phyloP scores from a whole-genome alignment of 2,329 filamentous ascomycete species.

The Dothistroma septosporum region DNA sequence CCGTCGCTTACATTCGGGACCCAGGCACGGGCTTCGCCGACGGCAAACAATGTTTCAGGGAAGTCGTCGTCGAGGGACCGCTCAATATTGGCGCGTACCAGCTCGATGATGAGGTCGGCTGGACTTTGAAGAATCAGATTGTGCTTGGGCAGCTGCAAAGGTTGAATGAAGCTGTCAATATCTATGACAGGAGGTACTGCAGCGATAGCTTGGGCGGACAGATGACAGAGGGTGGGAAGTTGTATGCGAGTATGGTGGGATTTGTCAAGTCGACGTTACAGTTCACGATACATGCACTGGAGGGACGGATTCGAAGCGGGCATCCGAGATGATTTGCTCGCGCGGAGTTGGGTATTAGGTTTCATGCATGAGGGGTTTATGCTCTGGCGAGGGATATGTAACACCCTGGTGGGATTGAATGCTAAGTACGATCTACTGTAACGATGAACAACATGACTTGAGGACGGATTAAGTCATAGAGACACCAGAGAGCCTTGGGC shows the following conservation, averaged over 20 bases:
- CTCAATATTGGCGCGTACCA: conserved; percentile 13
- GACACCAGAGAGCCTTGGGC: background rate
- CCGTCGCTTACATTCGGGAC: conserved; percentile 15
- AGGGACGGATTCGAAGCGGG: conserved; percentile 1
- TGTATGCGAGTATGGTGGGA: conserved; percentile 11
- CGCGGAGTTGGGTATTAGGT: background rate
- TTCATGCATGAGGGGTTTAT: background rate
- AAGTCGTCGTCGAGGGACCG: conserved; percentile 18
- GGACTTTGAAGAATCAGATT: conserved; percentile 19
- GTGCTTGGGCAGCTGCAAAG: conserved; percentile 18
- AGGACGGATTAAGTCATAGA: background rate
- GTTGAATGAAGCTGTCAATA: conserved; percentile 12
- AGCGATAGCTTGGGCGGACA: background rate
- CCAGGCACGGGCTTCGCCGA: conserved; percentile 5
- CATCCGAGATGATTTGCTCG: background rate
- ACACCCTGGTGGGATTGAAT: background rate
- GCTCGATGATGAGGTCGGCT: conserved; percentile 15
- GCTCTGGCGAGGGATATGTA: background rate
- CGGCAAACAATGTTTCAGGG: conserved; percentile 3
- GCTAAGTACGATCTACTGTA: background rate
- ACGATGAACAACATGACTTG: background rate
- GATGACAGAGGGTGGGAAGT: conserved; percentile 5
- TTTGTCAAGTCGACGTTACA: conserved; percentile 14
- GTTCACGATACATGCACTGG: conserved; percentile 14
- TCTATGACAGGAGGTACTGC: conserved; percentile 9